Conservation (phyloP, 305 asterid species). For the Fraxinus baroniana region DNA sequence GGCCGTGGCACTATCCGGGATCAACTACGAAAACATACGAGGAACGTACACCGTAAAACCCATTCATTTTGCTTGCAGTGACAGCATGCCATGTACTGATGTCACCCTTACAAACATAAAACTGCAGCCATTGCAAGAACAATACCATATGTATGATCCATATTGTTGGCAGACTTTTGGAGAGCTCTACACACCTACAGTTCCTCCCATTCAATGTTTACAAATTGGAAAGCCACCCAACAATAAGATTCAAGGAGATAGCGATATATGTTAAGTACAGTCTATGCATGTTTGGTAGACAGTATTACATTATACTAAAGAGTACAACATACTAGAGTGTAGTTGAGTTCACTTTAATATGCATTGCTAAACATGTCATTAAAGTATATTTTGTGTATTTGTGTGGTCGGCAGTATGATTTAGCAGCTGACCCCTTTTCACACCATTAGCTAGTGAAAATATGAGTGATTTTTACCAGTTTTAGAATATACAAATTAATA, state of each 20-base stretch:
- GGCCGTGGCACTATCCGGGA: constrained; percentile 77
- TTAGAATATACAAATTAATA: constrained; percentile 24
- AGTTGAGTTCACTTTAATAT: neutral
- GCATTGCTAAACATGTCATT: neutral
- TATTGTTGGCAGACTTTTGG: constrained; percentile 89
- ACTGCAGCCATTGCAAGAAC: constrained; percentile 57
- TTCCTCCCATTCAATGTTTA: constrained; percentile 70
- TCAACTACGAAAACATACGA: constrained; percentile 63
- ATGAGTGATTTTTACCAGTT: constrained; percentile 22
- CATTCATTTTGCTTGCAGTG: constrained; percentile 84
- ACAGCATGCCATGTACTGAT: constrained; percentile 65
- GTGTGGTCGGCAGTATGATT: constrained; percentile 55
- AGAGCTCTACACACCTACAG: constrained; percentile 61
- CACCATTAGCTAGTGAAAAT: constrained; percentile 31
- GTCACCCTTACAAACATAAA: constrained; percentile 63
- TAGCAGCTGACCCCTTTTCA: constrained; percentile 51
- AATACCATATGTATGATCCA: constrained; percentile 76
- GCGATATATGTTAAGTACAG: constrained; percentile 52
- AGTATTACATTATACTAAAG: neutral
- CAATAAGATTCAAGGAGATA: constrained; percentile 57
- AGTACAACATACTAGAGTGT: neutral
- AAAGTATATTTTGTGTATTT: constrained; percentile 28
- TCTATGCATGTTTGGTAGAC: neutral
- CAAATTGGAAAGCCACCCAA: constrained; percentile 66
- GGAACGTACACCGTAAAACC: constrained; percentile 91